These are phyloP conservation scores for Eucalyptus guilfoylei DNA, from an alignment of 345 rosid genomes.

Conservation along the genomic window DNA sequence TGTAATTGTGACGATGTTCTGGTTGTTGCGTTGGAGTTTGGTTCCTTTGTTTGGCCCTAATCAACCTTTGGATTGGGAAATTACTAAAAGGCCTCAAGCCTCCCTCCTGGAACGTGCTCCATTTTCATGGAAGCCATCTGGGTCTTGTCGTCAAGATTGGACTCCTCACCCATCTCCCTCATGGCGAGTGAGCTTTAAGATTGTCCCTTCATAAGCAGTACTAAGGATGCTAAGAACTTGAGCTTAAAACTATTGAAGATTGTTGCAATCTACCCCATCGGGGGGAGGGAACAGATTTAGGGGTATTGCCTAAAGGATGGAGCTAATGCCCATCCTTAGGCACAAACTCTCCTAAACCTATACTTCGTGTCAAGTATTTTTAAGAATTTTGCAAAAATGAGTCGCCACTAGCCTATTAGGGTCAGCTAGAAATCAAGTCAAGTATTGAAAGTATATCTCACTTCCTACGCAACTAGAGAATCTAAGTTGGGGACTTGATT, in stretches of 20 bases:
- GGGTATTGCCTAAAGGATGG: fast-evolving
- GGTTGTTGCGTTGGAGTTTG: neutral
- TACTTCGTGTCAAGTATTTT: fast-evolving
- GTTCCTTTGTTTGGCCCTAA: neutral
- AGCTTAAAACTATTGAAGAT: neutral
- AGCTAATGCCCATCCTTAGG: too few relatives aligned
- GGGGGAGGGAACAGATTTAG: fast-evolving
- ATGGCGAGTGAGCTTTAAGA: neutral
- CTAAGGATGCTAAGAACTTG: neutral
- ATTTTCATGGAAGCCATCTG: slow-evolving; percentile 55
- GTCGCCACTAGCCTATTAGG: fast-evolving
- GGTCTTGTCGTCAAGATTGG: slow-evolving; percentile 72
- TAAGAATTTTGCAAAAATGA: too few relatives aligned
- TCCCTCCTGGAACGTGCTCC: slow-evolving; percentile 84
- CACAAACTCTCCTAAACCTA: fast-evolving
- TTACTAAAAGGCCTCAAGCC: slow-evolving; percentile 79
- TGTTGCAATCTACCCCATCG: too few relatives aligned
- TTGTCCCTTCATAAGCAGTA: neutral
- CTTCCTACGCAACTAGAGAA: fast-evolving
- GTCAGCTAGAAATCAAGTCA: too few relatives aligned
- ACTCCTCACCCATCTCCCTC: neutral
- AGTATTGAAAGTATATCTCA: fast-evolving
- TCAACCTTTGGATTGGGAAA: slow-evolving; percentile 48
- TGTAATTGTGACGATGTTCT: neutral
- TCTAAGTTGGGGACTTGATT: fast-evolving